A percentile compares a stretch with the other conserved stretches of the same genome.
phyloP scores from a whole-genome alignment of 495 filamentous ascomycete genomes.

The Aspergillus wentii region DNA sequence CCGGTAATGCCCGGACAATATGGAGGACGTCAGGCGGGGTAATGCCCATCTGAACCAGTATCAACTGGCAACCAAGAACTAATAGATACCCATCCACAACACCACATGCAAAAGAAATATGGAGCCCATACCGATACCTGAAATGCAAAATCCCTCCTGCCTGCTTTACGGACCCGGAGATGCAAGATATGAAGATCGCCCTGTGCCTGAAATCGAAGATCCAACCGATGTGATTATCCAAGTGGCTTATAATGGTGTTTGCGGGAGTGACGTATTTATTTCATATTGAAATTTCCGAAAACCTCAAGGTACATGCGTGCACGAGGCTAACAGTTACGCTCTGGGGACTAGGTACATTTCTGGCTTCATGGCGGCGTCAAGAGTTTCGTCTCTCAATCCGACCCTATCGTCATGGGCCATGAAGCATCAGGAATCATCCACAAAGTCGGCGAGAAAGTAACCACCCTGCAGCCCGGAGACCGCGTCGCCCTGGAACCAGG shows the following conservation, averaged over 20 bases:
- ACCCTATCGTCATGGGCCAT: slow-evolving; percentile 39
- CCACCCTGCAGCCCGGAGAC: slow-evolving; percentile 59
- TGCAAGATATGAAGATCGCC: too few relatives aligned
- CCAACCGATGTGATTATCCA: too few relatives aligned
- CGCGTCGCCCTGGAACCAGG: slow-evolving; percentile 81
- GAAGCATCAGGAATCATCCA: slow-evolving; percentile 39
- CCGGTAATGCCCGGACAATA: too few relatives aligned
- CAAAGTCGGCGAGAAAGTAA: slow-evolving; percentile 45
- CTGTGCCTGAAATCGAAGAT: too few relatives aligned
- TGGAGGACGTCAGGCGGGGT: too few relatives aligned
- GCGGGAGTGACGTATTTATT: too few relatives aligned
- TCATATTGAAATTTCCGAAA: too few relatives aligned
- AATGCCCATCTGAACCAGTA: not conserved
- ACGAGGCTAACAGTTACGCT: too few relatives aligned
- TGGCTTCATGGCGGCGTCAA: slow-evolving; percentile 45
- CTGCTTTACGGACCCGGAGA: too few relatives aligned
- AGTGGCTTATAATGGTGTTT: too few relatives aligned
- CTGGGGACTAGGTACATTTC: slow-evolving; percentile 43
- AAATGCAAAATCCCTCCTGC: slow-evolving; percentile 22
- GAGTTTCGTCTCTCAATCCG: slow-evolving; percentile 20
- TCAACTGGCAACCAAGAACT: not conserved
- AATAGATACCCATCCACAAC: too few relatives aligned
- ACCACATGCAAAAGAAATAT: not conserved
- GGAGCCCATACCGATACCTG: not conserved
- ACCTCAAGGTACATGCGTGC: too few relatives aligned